phyloP scores from a whole-genome alignment of 306 rosid species.

The Fragaria nilgerrensis region DNA sequence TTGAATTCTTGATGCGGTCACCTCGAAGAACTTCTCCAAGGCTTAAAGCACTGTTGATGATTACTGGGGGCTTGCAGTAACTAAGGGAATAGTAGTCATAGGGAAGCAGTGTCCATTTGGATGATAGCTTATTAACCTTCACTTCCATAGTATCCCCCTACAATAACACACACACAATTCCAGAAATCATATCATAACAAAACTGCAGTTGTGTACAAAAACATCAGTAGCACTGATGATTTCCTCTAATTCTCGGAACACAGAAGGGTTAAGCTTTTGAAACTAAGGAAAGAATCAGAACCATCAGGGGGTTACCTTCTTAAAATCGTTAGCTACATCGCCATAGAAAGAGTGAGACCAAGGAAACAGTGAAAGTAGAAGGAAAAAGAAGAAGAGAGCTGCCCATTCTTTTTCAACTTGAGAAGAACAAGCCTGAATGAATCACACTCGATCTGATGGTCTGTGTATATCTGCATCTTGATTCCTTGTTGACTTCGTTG shows the following conservation, averaged over 20 bases:
- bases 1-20: slow-evolving; percentile 90
- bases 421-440: background rate
- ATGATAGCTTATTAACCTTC: slow-evolving; percentile 91
- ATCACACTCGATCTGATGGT: background rate
- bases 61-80: slow-evolving; percentile 68
- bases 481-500: no score
- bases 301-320: slow-evolving; percentile 15
- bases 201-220: background rate
- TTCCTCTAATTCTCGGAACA: background rate
- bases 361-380: background rate
- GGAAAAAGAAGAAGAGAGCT: background rate
- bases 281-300: background rate
- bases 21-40: slow-evolving; percentile 98
- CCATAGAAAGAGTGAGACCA: background rate
- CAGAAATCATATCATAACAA: background rate
- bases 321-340: background rate
- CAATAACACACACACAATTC: background rate
- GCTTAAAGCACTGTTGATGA: slow-evolving; percentile 74
- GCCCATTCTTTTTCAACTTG: background rate
- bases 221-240: background rate
- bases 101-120: slow-evolving; percentile 93
- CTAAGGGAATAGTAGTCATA: slow-evolving; percentile 84
- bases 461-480: background rate
- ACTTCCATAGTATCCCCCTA: slow-evolving; percentile 62
- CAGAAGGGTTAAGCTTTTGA: background rate